phyloP scores from a whole-genome alignment of 163 green algal species.

The Trebouxia gelatinosa region DNA sequence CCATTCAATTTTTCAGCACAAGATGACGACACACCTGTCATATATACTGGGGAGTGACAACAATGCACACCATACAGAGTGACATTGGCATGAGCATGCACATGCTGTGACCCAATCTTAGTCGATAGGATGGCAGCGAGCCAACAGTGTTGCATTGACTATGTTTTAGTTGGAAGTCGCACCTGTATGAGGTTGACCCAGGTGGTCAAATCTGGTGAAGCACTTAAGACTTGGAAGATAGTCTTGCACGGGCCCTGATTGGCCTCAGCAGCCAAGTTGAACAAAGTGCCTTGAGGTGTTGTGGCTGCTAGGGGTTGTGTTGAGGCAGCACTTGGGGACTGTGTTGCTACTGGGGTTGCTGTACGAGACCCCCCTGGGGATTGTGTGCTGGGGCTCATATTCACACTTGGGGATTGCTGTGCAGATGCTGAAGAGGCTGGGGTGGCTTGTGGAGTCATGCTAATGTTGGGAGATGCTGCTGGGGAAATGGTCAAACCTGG shows the following conservation, averaged over 20 bases:
- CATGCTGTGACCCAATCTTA: too few relatives aligned
- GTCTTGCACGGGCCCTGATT: background rate
- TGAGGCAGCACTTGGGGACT: background rate
- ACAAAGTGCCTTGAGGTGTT: background rate
- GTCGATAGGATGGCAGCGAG: too few relatives aligned
- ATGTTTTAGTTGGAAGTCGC: too few relatives aligned
- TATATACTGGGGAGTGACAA: too few relatives aligned
- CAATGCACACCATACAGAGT: too few relatives aligned
- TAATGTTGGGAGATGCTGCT: background rate
- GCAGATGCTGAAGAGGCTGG: background rate
- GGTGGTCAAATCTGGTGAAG: conserved; percentile 11
- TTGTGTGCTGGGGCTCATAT: background rate
- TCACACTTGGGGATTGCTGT: background rate
- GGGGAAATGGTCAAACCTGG: background rate
- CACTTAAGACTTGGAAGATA: background rate
- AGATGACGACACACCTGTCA: too few relatives aligned
- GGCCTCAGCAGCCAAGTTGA: background rate
- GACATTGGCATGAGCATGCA: too few relatives aligned
- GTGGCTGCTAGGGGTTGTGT: conserved; percentile 4
- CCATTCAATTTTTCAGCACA: too few relatives aligned
- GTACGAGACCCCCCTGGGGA: background rate
- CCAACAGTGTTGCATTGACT: too few relatives aligned
- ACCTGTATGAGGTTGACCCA: conserved; percentile 19
- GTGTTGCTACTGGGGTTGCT: background rate
- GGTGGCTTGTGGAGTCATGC: too few relatives aligned